Percentiles rank a stretch among this genome's conserved stretches.
phyloP scores from a whole-genome alignment of 805 yeast species.

The Candida suzukii region DNA sequence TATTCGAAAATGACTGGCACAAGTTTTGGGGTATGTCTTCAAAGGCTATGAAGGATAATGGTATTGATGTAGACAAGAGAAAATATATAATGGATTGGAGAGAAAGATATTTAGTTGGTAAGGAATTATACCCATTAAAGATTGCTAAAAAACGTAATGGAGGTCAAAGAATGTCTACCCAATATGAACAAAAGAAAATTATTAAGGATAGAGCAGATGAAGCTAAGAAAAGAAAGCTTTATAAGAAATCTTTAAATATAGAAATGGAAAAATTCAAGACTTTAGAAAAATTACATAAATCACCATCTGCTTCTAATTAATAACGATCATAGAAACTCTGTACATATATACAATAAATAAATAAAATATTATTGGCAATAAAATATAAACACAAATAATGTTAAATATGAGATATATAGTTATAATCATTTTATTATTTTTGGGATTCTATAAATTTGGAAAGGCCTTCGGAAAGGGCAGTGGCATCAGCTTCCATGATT shows the following conservation, averaged over 20 bases:
- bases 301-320: neutral
- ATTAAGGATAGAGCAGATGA: conserved; percentile 45
- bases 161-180: conserved; percentile 77
- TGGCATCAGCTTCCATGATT: conserved; percentile 70
- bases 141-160: conserved; percentile 71
- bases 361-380: too few relatives aligned
- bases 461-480: conserved; percentile 37
- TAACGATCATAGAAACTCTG: too few relatives aligned
- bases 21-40: conserved; percentile 54
- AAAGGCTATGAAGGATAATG: conserved; percentile 58
- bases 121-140: conserved; percentile 44
- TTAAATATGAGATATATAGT: too few relatives aligned
- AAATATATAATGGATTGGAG: conserved; percentile 70
- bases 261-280: conserved; percentile 8
- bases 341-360: too few relatives aligned
- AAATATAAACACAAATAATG: too few relatives aligned
- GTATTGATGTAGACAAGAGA: conserved; percentile 67
- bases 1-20: conserved; percentile 65
- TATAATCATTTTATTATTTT: too few relatives aligned
- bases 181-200: conserved; percentile 52
- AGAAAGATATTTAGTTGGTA: conserved; percentile 55
- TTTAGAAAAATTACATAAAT: conserved; percentile 19
- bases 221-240: conserved; percentile 15
- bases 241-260: conserved; percentile 12
- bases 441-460: too few relatives aligned